Percentiles rank a stretch among this genome's conserved stretches.
Conservation (phyloP, 1,284 basidiomycete species). For the Psilocybe mexicana region DNA sequence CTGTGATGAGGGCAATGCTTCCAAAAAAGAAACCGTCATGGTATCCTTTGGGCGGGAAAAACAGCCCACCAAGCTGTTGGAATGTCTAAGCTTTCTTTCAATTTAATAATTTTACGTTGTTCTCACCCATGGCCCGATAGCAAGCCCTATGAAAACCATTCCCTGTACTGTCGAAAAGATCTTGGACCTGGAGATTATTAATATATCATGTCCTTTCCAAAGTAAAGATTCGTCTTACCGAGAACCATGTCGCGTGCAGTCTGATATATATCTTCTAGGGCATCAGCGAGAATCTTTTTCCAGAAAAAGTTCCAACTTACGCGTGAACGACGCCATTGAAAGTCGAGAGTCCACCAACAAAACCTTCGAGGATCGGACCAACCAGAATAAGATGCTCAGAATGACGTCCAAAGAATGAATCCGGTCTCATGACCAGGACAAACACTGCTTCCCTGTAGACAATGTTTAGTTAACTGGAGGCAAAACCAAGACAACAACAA, state of each 20-base stretch:
- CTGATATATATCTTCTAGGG: slow-evolving; percentile 45
- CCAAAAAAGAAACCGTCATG: slow-evolving; percentile 40
- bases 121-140: slow-evolving; percentile 50
- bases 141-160: slow-evolving; percentile 49
- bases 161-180: slow-evolving; percentile 56
- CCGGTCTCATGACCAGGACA: slow-evolving; percentile 44
- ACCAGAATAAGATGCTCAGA: slow-evolving; percentile 46
- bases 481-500: background rate
- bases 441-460: slow-evolving; percentile 44
- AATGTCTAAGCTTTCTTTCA: slow-evolving; percentile 3
- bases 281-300: background rate
- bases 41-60: slow-evolving; percentile 35
- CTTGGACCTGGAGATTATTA: slow-evolving; percentile 34
- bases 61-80: slow-evolving; percentile 20
- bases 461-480: background rate
- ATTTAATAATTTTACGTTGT: background rate
- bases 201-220: background rate
- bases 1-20: slow-evolving; percentile 37
- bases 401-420: slow-evolving; percentile 41
- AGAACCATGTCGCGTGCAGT: slow-evolving; percentile 52
- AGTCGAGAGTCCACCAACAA: slow-evolving; percentile 49
- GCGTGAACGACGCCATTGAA: slow-evolving; percentile 55
- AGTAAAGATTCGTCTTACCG: slow-evolving; percentile 29
- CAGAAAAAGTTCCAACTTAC: slow-evolving; percentile 29
- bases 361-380: slow-evolving; percentile 49